Percentiles rank a stretch among this genome's conserved stretches.
phyloP scores from a whole-genome alignment of 768 basidiomycete species.

The Clitopilus passeckerianus region DNA sequence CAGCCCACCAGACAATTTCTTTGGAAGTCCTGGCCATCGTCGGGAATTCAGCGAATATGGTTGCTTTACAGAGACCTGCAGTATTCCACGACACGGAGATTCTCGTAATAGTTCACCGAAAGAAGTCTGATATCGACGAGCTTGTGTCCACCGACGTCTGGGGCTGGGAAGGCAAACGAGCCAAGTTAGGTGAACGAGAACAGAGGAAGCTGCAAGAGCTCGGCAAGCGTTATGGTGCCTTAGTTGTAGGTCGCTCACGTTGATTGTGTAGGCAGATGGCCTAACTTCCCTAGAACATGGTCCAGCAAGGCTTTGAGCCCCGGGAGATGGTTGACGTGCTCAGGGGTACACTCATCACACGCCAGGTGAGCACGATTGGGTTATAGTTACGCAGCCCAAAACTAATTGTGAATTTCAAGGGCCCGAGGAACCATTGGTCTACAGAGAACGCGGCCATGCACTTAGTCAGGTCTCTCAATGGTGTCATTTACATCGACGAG shows the following conservation, averaged over 20 bases:
- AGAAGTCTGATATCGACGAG: slow-evolving; percentile 59
- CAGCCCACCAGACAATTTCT: slow-evolving; percentile 48
- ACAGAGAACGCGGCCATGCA: slow-evolving; percentile 83
- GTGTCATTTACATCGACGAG: slow-evolving; percentile 63
- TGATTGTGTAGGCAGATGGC: slow-evolving; percentile 1
- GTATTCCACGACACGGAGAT: slow-evolving; percentile 75
- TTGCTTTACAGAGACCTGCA: slow-evolving; percentile 34
- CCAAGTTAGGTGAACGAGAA: slow-evolving; percentile 52
- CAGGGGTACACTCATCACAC: slow-evolving; percentile 66
- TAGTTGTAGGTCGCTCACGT: slow-evolving; percentile 37
- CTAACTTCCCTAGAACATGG: slow-evolving; percentile 25
- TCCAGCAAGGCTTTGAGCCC: slow-evolving; percentile 64
- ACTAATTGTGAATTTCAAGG: slow-evolving; percentile 32
- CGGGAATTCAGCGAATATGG: slow-evolving; percentile 40
- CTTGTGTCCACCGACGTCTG: slow-evolving; percentile 68
- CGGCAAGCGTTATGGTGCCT: slow-evolving; percentile 68
- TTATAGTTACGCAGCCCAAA: neutral
- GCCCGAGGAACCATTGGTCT: slow-evolving; percentile 69
- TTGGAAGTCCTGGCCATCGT: slow-evolving; percentile 64
- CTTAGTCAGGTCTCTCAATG: slow-evolving; percentile 47
- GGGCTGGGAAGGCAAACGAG: slow-evolving; percentile 68
- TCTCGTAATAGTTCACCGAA: slow-evolving; percentile 63
- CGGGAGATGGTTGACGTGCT: slow-evolving; percentile 55
- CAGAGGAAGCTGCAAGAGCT: slow-evolving; percentile 65
- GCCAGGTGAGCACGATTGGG: slow-evolving; percentile 48